A percentile compares a stretch with the other conserved stretches of the same genome.
These are phyloP conservation scores for Sporothrix brunneoviolacea DNA, from an alignment of 2,329 filamentous ascomycete species.

Conservation along the genomic window DNA sequence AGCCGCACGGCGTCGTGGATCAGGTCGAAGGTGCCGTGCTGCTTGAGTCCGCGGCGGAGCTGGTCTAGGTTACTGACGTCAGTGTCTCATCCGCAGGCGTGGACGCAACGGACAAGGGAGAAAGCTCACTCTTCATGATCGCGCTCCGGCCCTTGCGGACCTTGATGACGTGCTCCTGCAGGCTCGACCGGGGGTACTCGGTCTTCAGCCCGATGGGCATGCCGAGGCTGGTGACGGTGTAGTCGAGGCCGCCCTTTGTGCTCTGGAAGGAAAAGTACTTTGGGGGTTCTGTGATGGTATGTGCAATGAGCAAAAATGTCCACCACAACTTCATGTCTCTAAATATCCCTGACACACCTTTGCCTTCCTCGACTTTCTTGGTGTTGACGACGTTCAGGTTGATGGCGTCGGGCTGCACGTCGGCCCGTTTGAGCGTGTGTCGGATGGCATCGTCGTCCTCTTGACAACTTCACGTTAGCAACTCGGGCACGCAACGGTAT, in stretches of 20 bases:
- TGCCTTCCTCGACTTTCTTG: constrained; percentile 8
- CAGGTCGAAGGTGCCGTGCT: constrained; percentile 23
- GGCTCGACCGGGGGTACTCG: constrained; percentile 21
- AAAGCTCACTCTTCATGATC: constrained; percentile 22
- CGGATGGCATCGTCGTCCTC: constrained; percentile 24
- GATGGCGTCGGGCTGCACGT: constrained; percentile 16
- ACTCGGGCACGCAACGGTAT: no score
- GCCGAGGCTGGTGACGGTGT: constrained; percentile 24
- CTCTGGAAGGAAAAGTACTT: constrained; percentile 23
- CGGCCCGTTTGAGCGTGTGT: constrained; percentile 18
- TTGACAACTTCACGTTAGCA: no score
- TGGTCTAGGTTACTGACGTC: constrained; percentile 18
- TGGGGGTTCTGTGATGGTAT: constrained; percentile 16
- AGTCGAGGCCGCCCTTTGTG: constrained; percentile 20
- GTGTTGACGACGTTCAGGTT: constrained; percentile 20
- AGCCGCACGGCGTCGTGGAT: constrained; percentile 24
- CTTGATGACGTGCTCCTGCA: constrained; percentile 24
- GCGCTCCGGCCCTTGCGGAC: constrained; percentile 21
- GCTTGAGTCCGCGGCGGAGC: constrained; percentile 22
- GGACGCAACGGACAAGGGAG: not conserved
- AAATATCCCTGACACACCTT: not conserved
- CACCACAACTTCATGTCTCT: no score
- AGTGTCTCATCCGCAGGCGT: no score
- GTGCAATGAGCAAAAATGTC: no score
- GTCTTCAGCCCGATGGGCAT: constrained; percentile 23